Evolutionary conservation across 2,329 filamentous ascomycete species (phyloP), one percentile per base, ranked within the genome.

Genomic region (Penicillium brevicompactum): DNA sequence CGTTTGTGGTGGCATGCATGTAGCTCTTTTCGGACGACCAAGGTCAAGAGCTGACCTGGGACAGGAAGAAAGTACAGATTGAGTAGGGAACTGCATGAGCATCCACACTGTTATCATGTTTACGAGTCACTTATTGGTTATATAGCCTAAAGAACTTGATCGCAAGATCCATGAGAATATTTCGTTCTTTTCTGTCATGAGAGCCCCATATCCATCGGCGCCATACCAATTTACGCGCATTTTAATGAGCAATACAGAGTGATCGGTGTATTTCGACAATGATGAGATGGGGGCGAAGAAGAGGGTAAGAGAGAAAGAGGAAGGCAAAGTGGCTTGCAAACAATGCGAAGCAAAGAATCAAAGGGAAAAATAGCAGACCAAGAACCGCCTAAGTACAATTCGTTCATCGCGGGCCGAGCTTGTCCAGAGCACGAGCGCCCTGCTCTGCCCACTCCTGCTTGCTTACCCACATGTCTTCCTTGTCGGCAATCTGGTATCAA

Each of bases 381-480:
- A 21, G 49, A 53, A 55, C 58, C 57, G 55, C 46, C 51, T 61
- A 59, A 46, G 59, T 63, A 61, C 50, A 59, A 57, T 53, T 27
- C 45, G 57, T 60, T 72, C 83, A 94, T 84, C 93, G 87, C 48
- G 92, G 91, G 13, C 94, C 94, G 67, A 99, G 81, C 82, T 97
- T 99, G 80, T 95, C 91, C 71, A 99, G 78, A 57, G 90, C 87
- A 55, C 89, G 84, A 37, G 89, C 73, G 38, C 94, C 94, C 74
- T 97, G 89, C 78, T 99, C 94, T 70, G 94, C 85, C 94, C 94
- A 99, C 78, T 99, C 94, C 70, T 90, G 84, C 82, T 96, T 96
- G 66, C 89, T 90, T 70, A 99, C 92, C 94, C 94, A 99, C 94
- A 97, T 97, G 74, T 88, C 90, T 75, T 97, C 91, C 80, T 97